Percentiles rank a stretch among this genome's conserved stretches.
phyloP scores from a whole-genome alignment of 1,139 yeast genomes.

The Zygoascus meyerae region DNA sequence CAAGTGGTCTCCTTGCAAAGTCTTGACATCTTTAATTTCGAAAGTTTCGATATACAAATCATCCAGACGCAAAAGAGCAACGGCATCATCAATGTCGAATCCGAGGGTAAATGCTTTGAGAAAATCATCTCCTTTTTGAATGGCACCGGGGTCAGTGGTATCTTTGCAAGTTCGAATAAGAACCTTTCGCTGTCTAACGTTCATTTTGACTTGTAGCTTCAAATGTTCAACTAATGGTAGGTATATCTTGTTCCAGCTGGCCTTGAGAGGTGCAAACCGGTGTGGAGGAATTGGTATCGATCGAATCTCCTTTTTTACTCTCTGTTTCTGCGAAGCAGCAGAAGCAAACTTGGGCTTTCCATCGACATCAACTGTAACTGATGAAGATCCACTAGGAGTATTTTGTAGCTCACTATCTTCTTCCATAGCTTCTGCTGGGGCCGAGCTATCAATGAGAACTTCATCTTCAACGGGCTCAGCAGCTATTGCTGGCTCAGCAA shows the following conservation, averaged over 20 bases:
- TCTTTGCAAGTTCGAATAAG: conserved; percentile 76
- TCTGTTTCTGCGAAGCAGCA: conserved; percentile 58
- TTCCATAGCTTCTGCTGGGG: conserved; percentile 30
- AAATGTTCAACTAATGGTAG: conserved; percentile 94
- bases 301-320: conserved; percentile 76
- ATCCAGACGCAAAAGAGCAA: conserved; percentile 87
- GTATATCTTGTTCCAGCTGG: conserved; percentile 87
- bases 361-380: conserved; percentile 62
- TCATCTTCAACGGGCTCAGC: conserved; percentile 40
- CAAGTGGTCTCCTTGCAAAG: conserved; percentile 90
- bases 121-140: conserved; percentile 97
- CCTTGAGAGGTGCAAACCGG: conserved; percentile 87
- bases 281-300: conserved; percentile 95
- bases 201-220: conserved; percentile 94
- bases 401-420: conserved; percentile 22
- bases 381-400: conserved; percentile 29
- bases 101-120: conserved; percentile 92
- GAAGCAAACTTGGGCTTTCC: conserved; percentile 88
- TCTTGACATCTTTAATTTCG: conserved; percentile 94
- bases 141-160: conserved; percentile 87
- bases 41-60: conserved; percentile 95
- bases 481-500: conserved; percentile 9
- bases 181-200: conserved; percentile 74
- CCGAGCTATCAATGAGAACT: conserved; percentile 52
- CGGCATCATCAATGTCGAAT: conserved; percentile 94